Evolutionary conservation across 768 basidiomycete species (phyloP), one percentile per base, ranked within the genome.

Genomic region (Amanita pallidorosea): DNA sequence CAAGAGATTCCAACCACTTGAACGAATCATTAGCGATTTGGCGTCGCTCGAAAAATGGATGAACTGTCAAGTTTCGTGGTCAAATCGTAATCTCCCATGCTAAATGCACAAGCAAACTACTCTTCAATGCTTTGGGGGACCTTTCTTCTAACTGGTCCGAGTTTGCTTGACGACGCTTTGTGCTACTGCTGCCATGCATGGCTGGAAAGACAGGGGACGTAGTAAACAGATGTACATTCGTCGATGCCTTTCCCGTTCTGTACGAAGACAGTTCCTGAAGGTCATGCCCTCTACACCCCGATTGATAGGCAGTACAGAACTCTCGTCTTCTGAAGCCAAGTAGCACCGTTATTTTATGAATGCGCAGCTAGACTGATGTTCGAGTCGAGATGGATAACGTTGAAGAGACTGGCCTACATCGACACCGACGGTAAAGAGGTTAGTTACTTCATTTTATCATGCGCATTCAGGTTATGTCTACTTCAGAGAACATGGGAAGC

Each of bases 401-500:
- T 96, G 58, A 85, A 87, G 65, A 86, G 83, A 66, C 80, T 95
- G 56, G 75, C 75, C 42, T 97, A 86, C 67, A 64, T 74, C 49
- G 94, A 96, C 69, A 74, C 81, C 55, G 79, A 81, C 11, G 91
- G 92, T 2, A 77, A 70, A 59, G 71, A 86, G 70, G 90, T 88
- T 53, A 37, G 7, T 3, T 22, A 29, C 47, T 52, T 41, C 48
- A 18, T 33, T 17, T 53, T n/a, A 31, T 17, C 12, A 25, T 45
- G 40, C 33, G 25, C 22, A 49, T 27, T 34, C 31, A 49, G 45
- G 46, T 46, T 22, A 49, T 44, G 29, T 50, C 53, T 36, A 40
- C 43, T 38, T 8, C 57, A 94, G 85, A 71, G 91, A 51, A 58
- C 75, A n/a, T 97, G 94, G 93, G 94, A 96, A 66, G 83, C 72